phyloP scores from a whole-genome alignment of 805 yeast species.

The Lipomyces spencermartinsiae region DNA sequence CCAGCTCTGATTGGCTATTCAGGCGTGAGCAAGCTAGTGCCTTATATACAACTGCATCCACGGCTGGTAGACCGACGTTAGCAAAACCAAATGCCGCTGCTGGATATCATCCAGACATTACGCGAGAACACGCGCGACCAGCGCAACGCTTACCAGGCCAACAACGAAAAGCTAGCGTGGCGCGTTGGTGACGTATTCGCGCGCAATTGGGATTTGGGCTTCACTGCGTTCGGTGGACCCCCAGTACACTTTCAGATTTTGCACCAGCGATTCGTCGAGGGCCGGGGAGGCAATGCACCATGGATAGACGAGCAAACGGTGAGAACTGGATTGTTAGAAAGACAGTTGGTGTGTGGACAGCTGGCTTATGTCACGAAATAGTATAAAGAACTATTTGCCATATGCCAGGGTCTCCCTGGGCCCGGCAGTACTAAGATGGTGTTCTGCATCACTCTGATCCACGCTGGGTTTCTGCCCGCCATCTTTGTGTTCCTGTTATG shows the following conservation, averaged over 20 bases:
- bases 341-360: not conserved
- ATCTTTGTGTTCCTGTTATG: slow-evolving; percentile 7
- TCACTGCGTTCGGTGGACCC: slow-evolving; percentile 16
- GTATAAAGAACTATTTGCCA: slow-evolving; percentile 14
- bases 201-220: slow-evolving; percentile 15
- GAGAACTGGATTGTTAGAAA: not conserved
- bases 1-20: too few species aligned
- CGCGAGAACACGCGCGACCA: not conserved
- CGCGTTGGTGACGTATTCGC: slow-evolving; percentile 4
- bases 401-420: slow-evolving; percentile 14
- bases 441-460: slow-evolving; percentile 3
- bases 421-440: slow-evolving; percentile 15
- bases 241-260: slow-evolving; percentile 13
- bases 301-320: slow-evolving; percentile 21
- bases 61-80: too few species aligned
- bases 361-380: not conserved
- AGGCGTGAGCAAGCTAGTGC: too few species aligned
- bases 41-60: too few species aligned
- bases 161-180: not conserved
- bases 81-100: not conserved
- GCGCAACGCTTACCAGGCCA: not conserved
- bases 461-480: not conserved
- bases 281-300: not conserved
- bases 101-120: not conserved
- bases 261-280: not conserved